Conservation (phyloP, 805 yeast genomes). For the Candida glaebosa region DNA sequence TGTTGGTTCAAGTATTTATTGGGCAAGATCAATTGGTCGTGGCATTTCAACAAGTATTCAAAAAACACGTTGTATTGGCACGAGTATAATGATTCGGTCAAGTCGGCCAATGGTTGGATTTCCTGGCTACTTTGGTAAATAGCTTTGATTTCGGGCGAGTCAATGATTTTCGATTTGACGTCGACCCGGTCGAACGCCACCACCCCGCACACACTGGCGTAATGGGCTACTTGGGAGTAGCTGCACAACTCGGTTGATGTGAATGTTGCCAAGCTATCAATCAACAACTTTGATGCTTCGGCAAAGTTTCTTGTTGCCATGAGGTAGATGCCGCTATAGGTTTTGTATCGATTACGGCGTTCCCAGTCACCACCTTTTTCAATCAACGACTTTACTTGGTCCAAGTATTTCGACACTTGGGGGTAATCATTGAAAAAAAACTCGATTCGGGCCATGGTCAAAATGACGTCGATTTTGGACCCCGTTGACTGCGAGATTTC, state of each 20-base stretch:
- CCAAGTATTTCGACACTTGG: constrained; percentile 68
- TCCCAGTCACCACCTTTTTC: constrained; percentile 99
- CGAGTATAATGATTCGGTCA: constrained; percentile 83
- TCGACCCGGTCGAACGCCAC: constrained; percentile 79
- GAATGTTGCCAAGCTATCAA: constrained; percentile 91
- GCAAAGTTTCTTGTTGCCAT: constrained; percentile 82
- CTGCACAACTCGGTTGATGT: constrained; percentile 87
- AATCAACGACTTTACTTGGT: constrained; percentile 67
- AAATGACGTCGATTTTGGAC: constrained; percentile 78
- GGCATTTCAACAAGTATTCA: constrained; percentile 70
- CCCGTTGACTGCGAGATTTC: constrained; percentile 85
- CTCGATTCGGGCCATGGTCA: constrained; percentile 85
- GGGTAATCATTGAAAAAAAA: constrained; percentile 79
- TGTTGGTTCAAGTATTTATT: constrained; percentile 69
- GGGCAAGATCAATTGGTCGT: constrained; percentile 64
- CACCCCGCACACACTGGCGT: constrained; percentile 85
- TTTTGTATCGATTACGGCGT: constrained; percentile 90
- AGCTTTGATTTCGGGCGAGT: constrained; percentile 89
- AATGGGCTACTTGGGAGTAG: constrained; percentile 86
- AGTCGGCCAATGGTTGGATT: constrained; percentile 74
- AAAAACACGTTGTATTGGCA: constrained; percentile 83
- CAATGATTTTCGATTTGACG: constrained; percentile 78
- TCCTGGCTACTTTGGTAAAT: constrained; percentile 67
- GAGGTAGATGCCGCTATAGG: constrained; percentile 80
- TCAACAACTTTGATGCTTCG: constrained; percentile 80